Evolutionary conservation across 2,329 filamentous ascomycete species (phyloP).

Genomic region (Fusarium gaditjirri): DNA sequence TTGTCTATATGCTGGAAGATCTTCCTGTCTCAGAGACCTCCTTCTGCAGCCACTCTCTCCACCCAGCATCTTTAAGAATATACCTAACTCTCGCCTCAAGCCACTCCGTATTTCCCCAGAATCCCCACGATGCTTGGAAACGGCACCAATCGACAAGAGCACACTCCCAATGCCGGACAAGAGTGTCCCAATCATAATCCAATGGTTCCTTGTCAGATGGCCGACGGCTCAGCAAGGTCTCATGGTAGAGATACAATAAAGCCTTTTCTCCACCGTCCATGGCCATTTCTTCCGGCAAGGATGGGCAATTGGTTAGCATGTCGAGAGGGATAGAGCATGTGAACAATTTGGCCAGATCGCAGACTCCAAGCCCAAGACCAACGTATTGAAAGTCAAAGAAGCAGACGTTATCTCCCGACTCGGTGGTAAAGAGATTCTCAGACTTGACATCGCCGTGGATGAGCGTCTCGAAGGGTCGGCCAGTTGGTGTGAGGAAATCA

Average conservation of each 20-base stretch:
- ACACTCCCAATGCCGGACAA: conserved; percentile 72
- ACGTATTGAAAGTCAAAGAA: conserved; percentile 79
- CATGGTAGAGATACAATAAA: conserved; percentile 63
- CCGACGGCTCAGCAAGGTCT: conserved; percentile 45
- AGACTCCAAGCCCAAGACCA: conserved; percentile 71
- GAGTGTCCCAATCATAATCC: conserved; percentile 63
- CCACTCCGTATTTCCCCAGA: conserved; percentile 70
- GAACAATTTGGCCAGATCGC: conserved; percentile 74
- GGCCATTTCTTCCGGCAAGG: conserved; percentile 51
- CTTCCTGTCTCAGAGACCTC: conserved; percentile 1
- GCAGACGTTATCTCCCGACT: conserved; percentile 61
- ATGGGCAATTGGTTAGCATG: conserved; percentile 56
- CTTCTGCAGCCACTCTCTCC: conserved; percentile 57
- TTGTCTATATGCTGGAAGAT: neutral
- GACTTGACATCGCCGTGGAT: conserved; percentile 78
- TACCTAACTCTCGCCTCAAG: conserved; percentile 63
- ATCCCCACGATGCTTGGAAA: conserved; percentile 70
- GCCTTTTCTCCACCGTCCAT: conserved; percentile 63
- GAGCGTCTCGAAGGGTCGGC: conserved; percentile 61
- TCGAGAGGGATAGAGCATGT: conserved; percentile 70
- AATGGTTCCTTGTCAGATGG: neutral
- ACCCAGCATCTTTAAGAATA: conserved; percentile 58
- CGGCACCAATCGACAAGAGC: conserved; percentile 75
- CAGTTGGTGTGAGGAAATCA: conserved; percentile 58
- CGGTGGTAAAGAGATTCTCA: conserved; percentile 71